Evolutionary conservation across 2,329 filamentous ascomycete species (phyloP).

Genomic region (Aspergillus sp.): DNA sequence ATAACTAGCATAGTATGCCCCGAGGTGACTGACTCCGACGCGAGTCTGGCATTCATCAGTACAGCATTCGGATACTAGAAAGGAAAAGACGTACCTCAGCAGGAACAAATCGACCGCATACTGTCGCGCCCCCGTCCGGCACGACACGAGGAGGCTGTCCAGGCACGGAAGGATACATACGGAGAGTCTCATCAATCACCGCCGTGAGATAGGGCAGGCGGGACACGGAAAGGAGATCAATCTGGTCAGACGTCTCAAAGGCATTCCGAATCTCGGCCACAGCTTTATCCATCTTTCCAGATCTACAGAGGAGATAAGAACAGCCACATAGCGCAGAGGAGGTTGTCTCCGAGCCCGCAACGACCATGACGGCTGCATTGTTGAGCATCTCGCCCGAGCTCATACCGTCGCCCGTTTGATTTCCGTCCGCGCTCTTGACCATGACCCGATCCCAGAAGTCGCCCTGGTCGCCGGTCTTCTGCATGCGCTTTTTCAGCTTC

Average conservation of each 20-base stretch:
- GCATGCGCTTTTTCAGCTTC: neutral
- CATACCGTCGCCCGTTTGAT: neutral
- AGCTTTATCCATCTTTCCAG: neutral
- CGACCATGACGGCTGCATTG: neutral
- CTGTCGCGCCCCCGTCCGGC: neutral
- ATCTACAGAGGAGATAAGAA: neutral
- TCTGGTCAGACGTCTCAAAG: neutral
- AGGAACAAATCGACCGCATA: neutral
- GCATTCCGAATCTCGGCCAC: neutral
- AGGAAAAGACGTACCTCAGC: neutral
- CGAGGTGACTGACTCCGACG: slow-evolving; percentile 46
- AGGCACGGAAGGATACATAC: slow-evolving; percentile 2
- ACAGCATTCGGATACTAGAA: neutral
- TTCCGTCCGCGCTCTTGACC: neutral
- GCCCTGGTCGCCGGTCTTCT: neutral
- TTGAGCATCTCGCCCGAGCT: neutral
- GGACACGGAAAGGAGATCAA: neutral
- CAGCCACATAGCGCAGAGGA: neutral
- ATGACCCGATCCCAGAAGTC: slow-evolving; percentile 2
- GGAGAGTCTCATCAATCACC: slow-evolving; percentile 7
- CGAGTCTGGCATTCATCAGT: slow-evolving; percentile 31
- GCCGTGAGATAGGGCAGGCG: slow-evolving; percentile 4
- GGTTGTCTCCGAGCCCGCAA: neutral
- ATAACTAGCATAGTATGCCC: slow-evolving; percentile 42
- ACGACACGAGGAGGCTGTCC: neutral